Conservation (phyloP, 352 stramenopile species). For the Pythium vanterpoolii region DNA sequence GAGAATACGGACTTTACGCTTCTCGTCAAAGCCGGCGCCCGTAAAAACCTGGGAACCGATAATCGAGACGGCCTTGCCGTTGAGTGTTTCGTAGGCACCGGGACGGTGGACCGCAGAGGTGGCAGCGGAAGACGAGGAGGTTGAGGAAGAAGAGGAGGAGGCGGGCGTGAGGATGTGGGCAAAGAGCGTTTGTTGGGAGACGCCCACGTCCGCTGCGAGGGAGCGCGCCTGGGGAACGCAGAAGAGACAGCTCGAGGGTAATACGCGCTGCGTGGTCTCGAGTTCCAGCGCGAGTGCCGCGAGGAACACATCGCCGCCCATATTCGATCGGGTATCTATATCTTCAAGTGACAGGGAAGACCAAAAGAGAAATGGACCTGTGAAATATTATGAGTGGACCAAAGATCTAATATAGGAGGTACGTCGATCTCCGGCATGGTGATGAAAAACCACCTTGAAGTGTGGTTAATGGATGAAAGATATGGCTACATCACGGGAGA, state of each 20-base stretch:
- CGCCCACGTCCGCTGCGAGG: conserved; percentile 36
- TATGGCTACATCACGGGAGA: background rate
- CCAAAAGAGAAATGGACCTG: background rate
- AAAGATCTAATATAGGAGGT: too few species aligned
- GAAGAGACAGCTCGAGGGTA: conserved; percentile 50
- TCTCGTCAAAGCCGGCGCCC: conserved; percentile 41
- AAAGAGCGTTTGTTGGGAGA: conserved; percentile 45
- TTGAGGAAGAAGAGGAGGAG: background rate
- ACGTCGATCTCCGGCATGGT: too few species aligned
- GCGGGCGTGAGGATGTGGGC: conserved; percentile 53
- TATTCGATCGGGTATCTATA: background rate
- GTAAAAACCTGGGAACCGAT: conserved; percentile 58
- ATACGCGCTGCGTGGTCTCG: conserved; percentile 46
- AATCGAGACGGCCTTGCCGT: conserved; percentile 54
- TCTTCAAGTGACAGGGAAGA: conserved; percentile 9
- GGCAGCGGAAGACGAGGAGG: background rate
- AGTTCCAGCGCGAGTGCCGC: conserved; percentile 38
- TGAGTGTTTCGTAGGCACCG: conserved; percentile 64
- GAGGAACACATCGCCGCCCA: conserved; percentile 36
- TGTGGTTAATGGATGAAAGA: too few species aligned
- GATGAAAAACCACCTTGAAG: too few species aligned
- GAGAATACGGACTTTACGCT: conserved; percentile 64
- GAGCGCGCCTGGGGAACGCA: conserved; percentile 66
- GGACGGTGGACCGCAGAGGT: conserved; percentile 19
- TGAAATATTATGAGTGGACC: too few species aligned